Conservation (phyloP, 768 basidiomycete genomes). For the Lactarius hatsudake region DNA sequence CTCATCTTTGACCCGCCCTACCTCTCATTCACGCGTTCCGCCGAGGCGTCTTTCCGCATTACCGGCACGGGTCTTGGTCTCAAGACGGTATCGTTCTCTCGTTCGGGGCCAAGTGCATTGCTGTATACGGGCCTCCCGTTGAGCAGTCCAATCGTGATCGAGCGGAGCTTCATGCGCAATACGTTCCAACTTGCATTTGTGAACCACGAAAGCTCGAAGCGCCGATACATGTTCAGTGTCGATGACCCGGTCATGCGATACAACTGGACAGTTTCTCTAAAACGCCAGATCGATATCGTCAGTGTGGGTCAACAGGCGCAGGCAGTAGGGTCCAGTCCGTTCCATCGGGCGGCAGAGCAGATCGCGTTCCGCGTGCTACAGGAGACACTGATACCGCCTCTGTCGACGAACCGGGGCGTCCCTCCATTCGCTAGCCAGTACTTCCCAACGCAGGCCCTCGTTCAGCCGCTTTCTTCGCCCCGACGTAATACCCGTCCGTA, state of each 20-base stretch:
- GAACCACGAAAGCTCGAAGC: slow-evolving; percentile 61
- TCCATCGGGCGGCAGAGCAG: slow-evolving; percentile 66
- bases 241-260: slow-evolving; percentile 73
- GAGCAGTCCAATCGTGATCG: slow-evolving; percentile 73
- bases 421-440: slow-evolving; percentile 35
- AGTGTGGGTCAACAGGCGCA: slow-evolving; percentile 35
- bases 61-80: slow-evolving; percentile 82
- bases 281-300: slow-evolving; percentile 57
- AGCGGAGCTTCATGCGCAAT: slow-evolving; percentile 94
- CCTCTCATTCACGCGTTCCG: slow-evolving; percentile 72
- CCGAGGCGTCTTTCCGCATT: slow-evolving; percentile 86
- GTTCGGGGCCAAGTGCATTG: slow-evolving; percentile 79
- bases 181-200: slow-evolving; percentile 91
- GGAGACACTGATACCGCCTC: slow-evolving; percentile 65
- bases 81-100: slow-evolving; percentile 79
- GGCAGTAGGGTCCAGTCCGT: slow-evolving; percentile 37
- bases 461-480: slow-evolving; percentile 31
- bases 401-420: slow-evolving; percentile 13
- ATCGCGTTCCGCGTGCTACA: slow-evolving; percentile 81
- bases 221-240: slow-evolving; percentile 95
- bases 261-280: slow-evolving; percentile 68
- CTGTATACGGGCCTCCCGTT: slow-evolving; percentile 79
- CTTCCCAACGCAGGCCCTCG: slow-evolving; percentile 31
- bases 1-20: slow-evolving; percentile 84
- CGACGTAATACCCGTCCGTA: slow-evolving; percentile 25